Base-by-base conservation (phyloP, 495 filamentous ascomycete genomes). In the Penicillium robsamsonii region DNA sequence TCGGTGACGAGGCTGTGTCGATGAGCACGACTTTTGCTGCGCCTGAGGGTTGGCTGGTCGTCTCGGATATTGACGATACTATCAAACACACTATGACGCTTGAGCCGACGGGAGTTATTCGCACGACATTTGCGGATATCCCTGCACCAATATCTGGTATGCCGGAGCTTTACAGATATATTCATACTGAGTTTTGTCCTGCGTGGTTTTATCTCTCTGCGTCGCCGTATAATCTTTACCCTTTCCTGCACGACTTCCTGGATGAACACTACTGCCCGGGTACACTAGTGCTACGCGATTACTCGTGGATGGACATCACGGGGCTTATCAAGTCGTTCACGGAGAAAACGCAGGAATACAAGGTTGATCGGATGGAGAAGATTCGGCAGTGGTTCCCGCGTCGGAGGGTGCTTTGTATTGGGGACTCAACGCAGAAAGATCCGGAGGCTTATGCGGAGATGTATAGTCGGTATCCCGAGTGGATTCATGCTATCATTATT, bases 41-140 rank as follows among this genome's bases (percentile, higher is more conserved):
- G 24, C 83, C 89, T 1, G 81, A 90, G 56, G 93, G 93, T 11
- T 97, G 92, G 92, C 81, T 85, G 4, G 73, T 97, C 5, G 86
- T 97, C 55, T 94, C 89, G 33, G 93, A 97, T 64, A 87, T 97
- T 65, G 93, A 97, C 70, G 93, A 97, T 70, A 94, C 93, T 3
- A 96, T 97, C 77, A 97, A 97, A 73, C 77, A 91, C 49, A 96
- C 93, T 0, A 80, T 88, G 66, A 96, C 94, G 3, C 83, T 83
- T 40, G 84, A 88, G 44, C 82, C 88, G 2, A 81, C 87, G 43
- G 90, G 90, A 6, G 91, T 96, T 57, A 75, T 96, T 5, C 80
- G 82, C 33, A 87, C 87, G 11, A 97, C 92, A 3, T 96, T 97
- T 63, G 84, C 86, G 41, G 85, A 90, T 8, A 75, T 84, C 18